Evolutionary conservation across 1,284 basidiomycete species (phyloP).

Genomic region (Ceratobasidium sp.): DNA sequence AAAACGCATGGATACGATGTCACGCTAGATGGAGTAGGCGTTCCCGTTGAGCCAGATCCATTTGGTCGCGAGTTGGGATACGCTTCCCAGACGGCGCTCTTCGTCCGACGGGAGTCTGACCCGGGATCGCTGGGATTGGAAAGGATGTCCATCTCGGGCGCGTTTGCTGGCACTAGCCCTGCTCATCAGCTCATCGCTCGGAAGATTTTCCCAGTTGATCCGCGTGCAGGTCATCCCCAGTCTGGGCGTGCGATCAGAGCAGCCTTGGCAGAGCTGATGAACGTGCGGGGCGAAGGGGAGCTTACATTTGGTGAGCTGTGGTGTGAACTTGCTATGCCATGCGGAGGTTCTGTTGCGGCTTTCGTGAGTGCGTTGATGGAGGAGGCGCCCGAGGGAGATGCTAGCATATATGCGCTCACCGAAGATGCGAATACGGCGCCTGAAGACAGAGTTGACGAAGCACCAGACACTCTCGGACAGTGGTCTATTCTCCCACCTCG

Average conservation of each 20-base stretch:
- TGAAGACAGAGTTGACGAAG: neutral
- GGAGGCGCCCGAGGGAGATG: neutral
- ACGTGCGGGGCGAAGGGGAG: conserved; percentile 33
- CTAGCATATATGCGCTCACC: neutral
- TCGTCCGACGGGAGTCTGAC: conserved; percentile 45
- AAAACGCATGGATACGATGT: conserved; percentile 79
- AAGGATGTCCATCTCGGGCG: conserved; percentile 46
- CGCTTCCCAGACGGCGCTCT: conserved; percentile 40
- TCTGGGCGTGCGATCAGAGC: conserved; percentile 1
- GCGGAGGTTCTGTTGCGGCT: conserved; percentile 28
- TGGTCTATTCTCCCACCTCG: conserved; percentile 32
- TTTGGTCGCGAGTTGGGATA: conserved; percentile 68
- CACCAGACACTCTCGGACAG: conserved; percentile 26
- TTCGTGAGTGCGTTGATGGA: conserved; percentile 30
- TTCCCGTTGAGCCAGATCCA: conserved; percentile 66
- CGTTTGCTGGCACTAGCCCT: conserved; percentile 18
- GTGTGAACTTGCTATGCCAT: conserved; percentile 38
- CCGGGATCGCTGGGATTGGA: conserved; percentile 47
- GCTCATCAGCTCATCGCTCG: conserved; percentile 32
- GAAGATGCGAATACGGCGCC: neutral
- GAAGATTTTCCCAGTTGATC: conserved; percentile 28
- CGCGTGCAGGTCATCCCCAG: conserved; percentile 28
- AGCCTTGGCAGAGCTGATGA: conserved; percentile 23
- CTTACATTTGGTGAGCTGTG: conserved; percentile 34
- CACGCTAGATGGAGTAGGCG: conserved; percentile 65